Evolutionary conservation across 2,329 filamentous ascomycete genomes (phyloP), one percentile per base, ranked within the genome.

Genomic region (Verticillium albo-atrum): DNA sequence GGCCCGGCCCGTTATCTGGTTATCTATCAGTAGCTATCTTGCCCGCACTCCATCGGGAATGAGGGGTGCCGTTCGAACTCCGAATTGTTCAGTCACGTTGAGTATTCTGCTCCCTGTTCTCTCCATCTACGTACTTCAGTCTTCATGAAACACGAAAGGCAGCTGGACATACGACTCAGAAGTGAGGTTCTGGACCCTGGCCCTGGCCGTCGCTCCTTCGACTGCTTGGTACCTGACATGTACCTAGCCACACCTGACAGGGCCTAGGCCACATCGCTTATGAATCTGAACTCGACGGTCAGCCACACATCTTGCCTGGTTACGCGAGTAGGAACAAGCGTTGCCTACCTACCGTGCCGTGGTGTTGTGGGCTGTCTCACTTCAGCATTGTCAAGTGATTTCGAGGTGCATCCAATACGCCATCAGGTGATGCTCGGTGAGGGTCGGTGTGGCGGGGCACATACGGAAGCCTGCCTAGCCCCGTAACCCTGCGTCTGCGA

Each of bases 331-430:
- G 42, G 6, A 47, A 23, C 6, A 23, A 3, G 9, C 42, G 20
- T 20, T 23, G 30, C 30, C 14, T 32, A 10, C 30, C 30, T 32
- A 14, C 9, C 12, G 37, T 47, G 37, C 17, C n/a, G 56, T n/a
- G 37, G 37, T 47, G 37, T 7, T 47, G 56, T 55, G 58, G 55
- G 56, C 58, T 63, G 62, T 63, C 60, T 63, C 62, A 63, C 58
- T 57, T n/a, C 25, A 12, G 54, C 62, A 53, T 50, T 57, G 62
- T 63, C 62, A 63, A 62, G 61, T 63, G 62, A 63, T 62, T 62
- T 12, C 42, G 42, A 47, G 42, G 42, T 47, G 42, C 42, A 47
- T 47, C 42, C 58, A 60, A 32, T 54, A 35, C 25, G 35, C 28
- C 54, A 63, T 62, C 62, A 63, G 62, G 61, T 63, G 62, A 63